Percentiles rank a stretch among this genome's conserved stretches.
Evolutionary conservation across 2,329 filamentous ascomycete genomes (phyloP).

Genomic region (Aurifilum marmelostoma): DNA sequence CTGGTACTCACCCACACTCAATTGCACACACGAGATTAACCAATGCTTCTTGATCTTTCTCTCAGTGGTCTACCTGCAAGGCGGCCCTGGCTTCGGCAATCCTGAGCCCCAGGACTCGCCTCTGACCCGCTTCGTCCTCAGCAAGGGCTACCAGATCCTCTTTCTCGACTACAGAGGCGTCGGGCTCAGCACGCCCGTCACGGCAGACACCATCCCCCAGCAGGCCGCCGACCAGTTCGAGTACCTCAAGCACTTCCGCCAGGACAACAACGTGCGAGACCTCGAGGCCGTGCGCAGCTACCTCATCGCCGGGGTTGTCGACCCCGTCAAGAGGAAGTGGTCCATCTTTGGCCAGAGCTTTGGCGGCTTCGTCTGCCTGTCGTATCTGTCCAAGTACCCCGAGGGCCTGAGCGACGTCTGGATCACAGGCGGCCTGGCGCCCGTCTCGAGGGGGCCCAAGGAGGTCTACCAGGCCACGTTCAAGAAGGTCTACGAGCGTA

Average conservation of each 20-base stretch:
- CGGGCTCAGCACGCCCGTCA: conserved; percentile 80
- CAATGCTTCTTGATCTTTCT: not conserved
- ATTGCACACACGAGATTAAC: too few relatives aligned
- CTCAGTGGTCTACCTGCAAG: conserved; percentile 74
- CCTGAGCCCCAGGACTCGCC: conserved; percentile 72
- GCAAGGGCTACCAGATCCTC: conserved; percentile 82
- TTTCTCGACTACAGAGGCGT: conserved; percentile 92
- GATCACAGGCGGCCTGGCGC: conserved; percentile 80
- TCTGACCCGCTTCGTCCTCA: conserved; percentile 71
- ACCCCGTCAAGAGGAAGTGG: conserved; percentile 73
- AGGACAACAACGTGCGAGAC: conserved; percentile 88
- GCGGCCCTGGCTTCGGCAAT: conserved; percentile 82
- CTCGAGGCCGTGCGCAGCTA: conserved; percentile 82
- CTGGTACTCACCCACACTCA: not conserved
- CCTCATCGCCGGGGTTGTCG: conserved; percentile 70
- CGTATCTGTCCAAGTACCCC: conserved; percentile 81
- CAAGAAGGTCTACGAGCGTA: conserved; percentile 70
- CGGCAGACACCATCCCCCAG: conserved; percentile 69
- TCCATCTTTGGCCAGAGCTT: conserved; percentile 89
- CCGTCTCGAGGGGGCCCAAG: conserved; percentile 71
- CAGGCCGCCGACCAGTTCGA: conserved; percentile 66
- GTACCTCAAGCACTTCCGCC: conserved; percentile 83
- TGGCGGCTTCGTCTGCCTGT: conserved; percentile 83
- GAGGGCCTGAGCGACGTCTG: conserved; percentile 82
- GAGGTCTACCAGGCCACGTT: conserved; percentile 77